Conservation (phyloP, 306 rosid genomes). For the Fagus sylvatica region DNA sequence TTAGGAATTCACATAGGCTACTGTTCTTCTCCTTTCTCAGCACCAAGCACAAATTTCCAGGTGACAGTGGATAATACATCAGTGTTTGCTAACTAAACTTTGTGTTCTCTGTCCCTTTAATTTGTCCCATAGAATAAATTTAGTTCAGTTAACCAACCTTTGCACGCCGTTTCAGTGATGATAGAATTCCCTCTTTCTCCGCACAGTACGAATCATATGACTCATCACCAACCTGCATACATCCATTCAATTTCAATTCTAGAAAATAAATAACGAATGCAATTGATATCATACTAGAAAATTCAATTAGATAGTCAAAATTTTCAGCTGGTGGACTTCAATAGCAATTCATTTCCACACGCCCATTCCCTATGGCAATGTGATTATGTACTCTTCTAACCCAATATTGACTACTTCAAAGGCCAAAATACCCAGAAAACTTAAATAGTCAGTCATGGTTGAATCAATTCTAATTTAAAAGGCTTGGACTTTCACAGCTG, state of each 20-base stretch:
- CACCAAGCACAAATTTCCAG: not conserved
- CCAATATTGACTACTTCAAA: not conserved
- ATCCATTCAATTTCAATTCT: constrained; percentile 21
- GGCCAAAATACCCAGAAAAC: not conserved
- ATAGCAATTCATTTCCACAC: not conserved
- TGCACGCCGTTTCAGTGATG: constrained; percentile 88
- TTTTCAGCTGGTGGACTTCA: not conserved
- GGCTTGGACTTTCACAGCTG: not conserved
- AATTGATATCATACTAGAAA: not conserved
- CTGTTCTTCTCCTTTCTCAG: too few relatives aligned
- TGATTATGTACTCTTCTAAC: not conserved
- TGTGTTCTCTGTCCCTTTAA: not conserved
- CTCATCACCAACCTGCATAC: constrained; percentile 84
- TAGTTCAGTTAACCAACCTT: constrained; percentile 51
- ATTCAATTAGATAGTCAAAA: not conserved
- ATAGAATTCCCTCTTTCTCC: constrained; percentile 76
- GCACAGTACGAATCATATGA: constrained; percentile 64
- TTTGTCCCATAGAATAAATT: not conserved
- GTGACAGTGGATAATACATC: not conserved
- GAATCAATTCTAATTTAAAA: not conserved
- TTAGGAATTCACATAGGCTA: too few relatives aligned
- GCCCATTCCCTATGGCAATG: not conserved
- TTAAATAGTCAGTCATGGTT: not conserved
- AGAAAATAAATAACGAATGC: not conserved
- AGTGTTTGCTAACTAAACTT: not conserved